Evolutionary conservation across 2,329 filamentous ascomycete species (phyloP), one percentile per base, ranked within the genome.

Genomic region (Xylaria sp.): DNA sequence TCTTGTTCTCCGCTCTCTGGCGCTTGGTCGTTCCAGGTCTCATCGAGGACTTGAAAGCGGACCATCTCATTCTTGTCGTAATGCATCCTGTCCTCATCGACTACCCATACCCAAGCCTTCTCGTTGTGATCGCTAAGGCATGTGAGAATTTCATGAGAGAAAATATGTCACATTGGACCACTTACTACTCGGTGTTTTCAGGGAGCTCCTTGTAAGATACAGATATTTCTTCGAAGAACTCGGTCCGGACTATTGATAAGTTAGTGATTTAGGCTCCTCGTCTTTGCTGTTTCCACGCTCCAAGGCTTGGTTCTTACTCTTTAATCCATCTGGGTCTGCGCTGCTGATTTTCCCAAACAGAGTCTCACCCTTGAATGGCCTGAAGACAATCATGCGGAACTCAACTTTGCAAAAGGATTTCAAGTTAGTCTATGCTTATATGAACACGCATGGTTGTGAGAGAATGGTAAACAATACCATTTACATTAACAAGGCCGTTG

Each of bases 281-380:
- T 10, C 13, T 50, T 18, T 3, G 18, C 10, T 13, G 0, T n/a
- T 15, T 34, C 34, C 61, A 44, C 31, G 41, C 46, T 5, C 7
- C 41, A 34, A 34, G 51, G 13, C 15, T 25, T 39, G 9, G 34
- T 4, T 73, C 86, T 67, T 81, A 91, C 90, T 86, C 76, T 90
- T 89, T 76, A 97, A 93, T 46, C 92, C 94, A 1, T 90, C 84
- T 8, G 90, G 86, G 0, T 88, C 91, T 44, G 91, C 90, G 73
- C 89, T 90, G 72, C 91, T 91, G 80, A 99, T 98, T 73, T 90
- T 91, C 18, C 93, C 96, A 54, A 93, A 86, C 76, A 99, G 87
- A 69, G 98, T 93, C 80, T 99, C 96, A 57, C 94, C 93, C 78
- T 97, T 97, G 84, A 98, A 98, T 0, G 96, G 96, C 28, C 96